A percentile compares a stretch with the other conserved stretches of the same genome.
These are phyloP conservation scores for Reutealis trisperma DNA, from an alignment of 345 rosid genomes.

Conservation along the genomic window DNA sequence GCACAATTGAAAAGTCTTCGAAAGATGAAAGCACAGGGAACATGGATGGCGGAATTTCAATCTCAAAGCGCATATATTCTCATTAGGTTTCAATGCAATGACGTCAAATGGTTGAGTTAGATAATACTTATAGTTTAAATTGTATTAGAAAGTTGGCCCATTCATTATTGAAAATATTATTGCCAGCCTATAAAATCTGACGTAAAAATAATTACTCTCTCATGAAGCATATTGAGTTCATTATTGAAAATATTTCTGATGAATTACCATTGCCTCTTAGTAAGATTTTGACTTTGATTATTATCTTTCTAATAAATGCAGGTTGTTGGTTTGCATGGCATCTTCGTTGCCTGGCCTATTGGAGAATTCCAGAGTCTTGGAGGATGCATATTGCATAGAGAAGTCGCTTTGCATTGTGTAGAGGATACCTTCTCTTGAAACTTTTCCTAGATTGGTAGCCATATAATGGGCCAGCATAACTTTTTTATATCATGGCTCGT, in stretches of 20 bases:
- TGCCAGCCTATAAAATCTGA: too few species aligned
- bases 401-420: background rate
- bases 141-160: too few species aligned
- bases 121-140: too few species aligned
- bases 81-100: background rate
- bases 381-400: background rate
- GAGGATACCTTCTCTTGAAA: background rate
- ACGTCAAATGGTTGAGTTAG: too few species aligned
- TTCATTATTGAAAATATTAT: too few species aligned
- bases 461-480: background rate
- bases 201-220: too few species aligned
- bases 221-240: background rate
- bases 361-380: background rate
- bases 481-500: background rate
- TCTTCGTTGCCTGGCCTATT: background rate
- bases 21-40: background rate
- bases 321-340: slow-evolving; percentile 11
- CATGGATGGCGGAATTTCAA: background rate
- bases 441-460: background rate
- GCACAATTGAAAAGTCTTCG: background rate
- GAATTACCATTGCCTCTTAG: too few species aligned
- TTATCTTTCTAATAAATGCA: background rate
- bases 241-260: background rate
- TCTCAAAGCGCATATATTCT: background rate
- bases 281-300: background rate